Percentiles rank a stretch among this genome's conserved stretches.
Conservation (phyloP, 352 stramenopile species). For the Globisporangium alternatum region DNA sequence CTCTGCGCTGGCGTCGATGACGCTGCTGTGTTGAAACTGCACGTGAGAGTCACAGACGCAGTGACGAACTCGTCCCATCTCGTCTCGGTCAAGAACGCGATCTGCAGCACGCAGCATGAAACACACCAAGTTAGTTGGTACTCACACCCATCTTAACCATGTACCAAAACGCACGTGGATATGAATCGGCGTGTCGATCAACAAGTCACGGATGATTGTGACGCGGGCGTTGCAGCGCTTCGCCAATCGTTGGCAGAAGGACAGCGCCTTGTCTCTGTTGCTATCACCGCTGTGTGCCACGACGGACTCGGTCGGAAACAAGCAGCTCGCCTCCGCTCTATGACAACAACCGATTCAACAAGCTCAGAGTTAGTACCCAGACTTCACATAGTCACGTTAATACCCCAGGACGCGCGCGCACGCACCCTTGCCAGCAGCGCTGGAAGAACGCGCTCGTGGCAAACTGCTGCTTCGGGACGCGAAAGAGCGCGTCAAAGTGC, state of each 20-base stretch:
- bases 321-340: slow-evolving; percentile 15
- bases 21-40: not conserved
- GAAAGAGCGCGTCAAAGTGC: slow-evolving; percentile 51
- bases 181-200: slow-evolving; percentile 54
- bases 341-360: slow-evolving; percentile 3
- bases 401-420: not conserved
- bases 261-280: slow-evolving; percentile 18
- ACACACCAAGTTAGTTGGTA: not conserved
- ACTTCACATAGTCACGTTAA: no score
- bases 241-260: slow-evolving; percentile 36
- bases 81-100: slow-evolving; percentile 61
- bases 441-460: slow-evolving; percentile 42
- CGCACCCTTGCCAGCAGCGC: slow-evolving; percentile 50
- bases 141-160: not conserved
- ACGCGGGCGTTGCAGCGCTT: slow-evolving; percentile 31
- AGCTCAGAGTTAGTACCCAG: slow-evolving; percentile 9
- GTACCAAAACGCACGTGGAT: slow-evolving; percentile 45
- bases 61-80: slow-evolving; percentile 53
- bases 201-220: slow-evolving; percentile 35
- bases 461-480: slow-evolving; percentile 28
- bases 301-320: slow-evolving; percentile 13
- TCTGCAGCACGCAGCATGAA: slow-evolving; percentile 23
- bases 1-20: not conserved
- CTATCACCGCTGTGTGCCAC: not conserved
- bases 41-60: slow-evolving; percentile 43